Conservation (phyloP, 352 stramenopile genomes). For the Blastocystis sp. region DNA sequence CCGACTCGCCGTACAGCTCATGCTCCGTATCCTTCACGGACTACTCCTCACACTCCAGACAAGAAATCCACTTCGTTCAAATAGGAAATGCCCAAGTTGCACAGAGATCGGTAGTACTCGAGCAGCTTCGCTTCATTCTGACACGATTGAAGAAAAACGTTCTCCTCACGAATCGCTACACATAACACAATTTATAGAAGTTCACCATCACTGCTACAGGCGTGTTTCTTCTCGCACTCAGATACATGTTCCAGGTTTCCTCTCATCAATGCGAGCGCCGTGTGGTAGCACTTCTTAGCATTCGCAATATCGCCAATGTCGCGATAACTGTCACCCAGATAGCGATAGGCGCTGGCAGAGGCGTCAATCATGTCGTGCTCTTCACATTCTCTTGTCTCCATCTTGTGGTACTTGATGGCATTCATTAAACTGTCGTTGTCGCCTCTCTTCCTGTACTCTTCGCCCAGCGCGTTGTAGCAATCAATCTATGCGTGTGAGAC, state of each 20-base stretch:
- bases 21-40: conserved; percentile 47
- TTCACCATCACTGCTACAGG: conserved; percentile 13
- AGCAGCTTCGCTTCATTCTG: conserved; percentile 10
- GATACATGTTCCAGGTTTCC: background rate
- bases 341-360: background rate
- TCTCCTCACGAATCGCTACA: conserved; percentile 8
- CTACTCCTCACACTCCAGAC: background rate
- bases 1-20: conserved; percentile 17
- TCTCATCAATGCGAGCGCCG: conserved; percentile 6
- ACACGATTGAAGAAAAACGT: conserved; percentile 5
- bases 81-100: conserved; percentile 49
- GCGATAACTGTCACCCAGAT: conserved; percentile 49
- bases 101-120: conserved; percentile 67
- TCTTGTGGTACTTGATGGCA: conserved; percentile 50
- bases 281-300: conserved; percentile 33
- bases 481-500: conserved; percentile 5
- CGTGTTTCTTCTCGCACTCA: conserved; percentile 26
- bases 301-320: conserved; percentile 51
- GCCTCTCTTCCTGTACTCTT: conserved; percentile 53
- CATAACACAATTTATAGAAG: background rate
- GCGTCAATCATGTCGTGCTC: background rate
- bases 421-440: conserved; percentile 52
- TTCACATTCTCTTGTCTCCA: conserved; percentile 33
- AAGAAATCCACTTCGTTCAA: conserved; percentile 33
- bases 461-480: conserved; percentile 51